Conservation (phyloP, 2,329 filamentous ascomycete species). For the Sporothrix brunneoviolacea region DNA sequence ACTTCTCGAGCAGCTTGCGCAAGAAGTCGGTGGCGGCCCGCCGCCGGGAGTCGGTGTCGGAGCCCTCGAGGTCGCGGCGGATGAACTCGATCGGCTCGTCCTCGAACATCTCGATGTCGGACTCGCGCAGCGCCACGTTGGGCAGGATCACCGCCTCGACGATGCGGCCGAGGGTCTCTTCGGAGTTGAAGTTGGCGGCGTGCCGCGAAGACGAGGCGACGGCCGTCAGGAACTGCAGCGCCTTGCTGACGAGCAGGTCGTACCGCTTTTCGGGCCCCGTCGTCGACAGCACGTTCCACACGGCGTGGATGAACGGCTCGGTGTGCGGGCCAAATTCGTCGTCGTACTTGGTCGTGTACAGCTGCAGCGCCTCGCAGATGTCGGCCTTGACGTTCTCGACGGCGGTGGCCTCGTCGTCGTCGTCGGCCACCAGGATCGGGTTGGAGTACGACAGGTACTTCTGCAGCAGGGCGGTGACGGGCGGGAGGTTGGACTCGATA, state of each 20-base stretch:
- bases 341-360: conserved; percentile 92
- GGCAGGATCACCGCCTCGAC: conserved; percentile 94
- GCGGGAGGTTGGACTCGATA: conserved; percentile 80
- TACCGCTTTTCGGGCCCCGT: conserved; percentile 86
- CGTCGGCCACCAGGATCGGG: conserved; percentile 52
- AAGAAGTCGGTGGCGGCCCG: conserved; percentile 93
- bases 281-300: conserved; percentile 84
- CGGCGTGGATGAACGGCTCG: conserved; percentile 77
- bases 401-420: conserved; percentile 83
- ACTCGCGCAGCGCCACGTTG: conserved; percentile 85
- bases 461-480: conserved; percentile 72
- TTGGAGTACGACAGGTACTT: conserved; percentile 93
- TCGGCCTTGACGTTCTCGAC: conserved; percentile 85
- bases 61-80: conserved; percentile 86
- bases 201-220: conserved; percentile 74
- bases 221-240: conserved; percentile 87
- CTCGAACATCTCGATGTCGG: conserved; percentile 92
- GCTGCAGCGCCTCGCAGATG: conserved; percentile 82
- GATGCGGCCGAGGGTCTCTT: conserved; percentile 72
- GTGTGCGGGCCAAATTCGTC: conserved; percentile 83
- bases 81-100: conserved; percentile 99
- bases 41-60: conserved; percentile 87
- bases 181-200: conserved; percentile 77
- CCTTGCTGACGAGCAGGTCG: conserved; percentile 89
- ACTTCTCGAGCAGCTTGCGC: conserved; percentile 79